Conservation (phyloP, 306 rosid species). For the Prunus kanzakura region DNA sequence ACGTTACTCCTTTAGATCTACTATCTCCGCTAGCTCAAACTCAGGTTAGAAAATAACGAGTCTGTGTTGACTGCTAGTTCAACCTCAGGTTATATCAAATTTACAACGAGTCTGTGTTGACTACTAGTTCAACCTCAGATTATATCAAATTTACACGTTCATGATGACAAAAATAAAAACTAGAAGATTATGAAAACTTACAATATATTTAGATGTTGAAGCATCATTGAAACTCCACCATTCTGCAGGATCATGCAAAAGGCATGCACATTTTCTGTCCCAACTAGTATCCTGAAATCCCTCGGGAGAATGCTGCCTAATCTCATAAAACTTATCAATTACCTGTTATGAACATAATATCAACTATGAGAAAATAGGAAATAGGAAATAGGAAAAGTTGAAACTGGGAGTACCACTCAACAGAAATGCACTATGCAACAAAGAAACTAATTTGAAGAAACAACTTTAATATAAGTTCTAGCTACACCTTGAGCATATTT, state of each 20-base stretch:
- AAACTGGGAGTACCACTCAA: neutral
- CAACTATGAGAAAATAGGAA: neutral
- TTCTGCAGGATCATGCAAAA: slow-evolving; percentile 72
- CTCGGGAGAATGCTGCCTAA: slow-evolving; percentile 53
- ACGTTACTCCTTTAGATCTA: neutral
- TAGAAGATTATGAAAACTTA: slow-evolving; percentile 46
- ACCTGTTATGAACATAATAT: slow-evolving; percentile 51
- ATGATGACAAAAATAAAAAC: neutral
- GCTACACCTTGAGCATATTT: neutral
- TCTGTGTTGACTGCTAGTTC: too few relatives aligned
- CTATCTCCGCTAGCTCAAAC: neutral
- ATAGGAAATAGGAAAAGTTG: neutral
- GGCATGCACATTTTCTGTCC: slow-evolving; percentile 72
- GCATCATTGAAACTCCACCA: slow-evolving; percentile 79
- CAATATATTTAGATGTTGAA: slow-evolving; percentile 76
- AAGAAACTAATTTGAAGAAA: neutral
- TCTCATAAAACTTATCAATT: slow-evolving; percentile 68
- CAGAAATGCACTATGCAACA: neutral
- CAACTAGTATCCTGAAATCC: slow-evolving; percentile 52
- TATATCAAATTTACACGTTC: neutral
- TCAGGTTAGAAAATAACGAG: neutral
- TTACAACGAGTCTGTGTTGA: neutral
- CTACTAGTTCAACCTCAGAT: too few relatives aligned
- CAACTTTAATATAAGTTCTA: slow-evolving; percentile 2
- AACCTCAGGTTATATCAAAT: neutral